Evolutionary conservation across 1,284 basidiomycete species (phyloP), one percentile per base, ranked within the genome.

Genomic region (Crepidotus sp.): DNA sequence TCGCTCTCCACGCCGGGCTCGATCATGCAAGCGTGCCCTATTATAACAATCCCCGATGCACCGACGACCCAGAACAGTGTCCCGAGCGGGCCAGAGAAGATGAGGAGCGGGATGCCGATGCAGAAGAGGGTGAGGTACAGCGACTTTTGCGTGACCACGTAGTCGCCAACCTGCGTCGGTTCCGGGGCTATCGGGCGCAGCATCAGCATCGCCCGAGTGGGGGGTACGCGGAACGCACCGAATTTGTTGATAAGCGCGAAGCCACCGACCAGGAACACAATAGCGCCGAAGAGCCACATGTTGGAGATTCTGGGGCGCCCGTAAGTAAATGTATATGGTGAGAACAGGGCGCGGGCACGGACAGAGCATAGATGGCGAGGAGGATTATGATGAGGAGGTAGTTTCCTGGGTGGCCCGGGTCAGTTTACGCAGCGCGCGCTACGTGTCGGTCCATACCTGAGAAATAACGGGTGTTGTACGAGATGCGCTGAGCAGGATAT

Each of bases 381-480:
- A 83, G 63, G 40, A 74, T 80, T 14, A 97, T 72, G 55, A 98
- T 76, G 57, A 96, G 65, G 32, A 81, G 77, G 66, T 97, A 97
- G 67, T 97, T 97, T 53, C 87, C 83, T 81, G 57, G 5, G 32
- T 10, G 25, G 32, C 13, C 29, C 22, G 22, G n/a, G 40, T 46
- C 8, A 36, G 9, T 41, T 17, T 10, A 29, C 37, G 38, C 42
- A 14, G 31, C 49, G 29, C 48, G 7, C 42, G 27, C 21, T 31
- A 52, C 37, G 45, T 37, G 45, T 49, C 45, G 15, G 27, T 10
- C 51, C 63, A 50, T 51, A 80, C 80, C 86, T 48, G 87, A 91
- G 65, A 91, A 93, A 66, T 92, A 92, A 45, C 87, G 82, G 33
- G 92, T 92, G 70, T 96, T 97, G 71, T 95, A 92, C 30, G 90